Evolutionary conservation across 768 basidiomycete species (phyloP).

Genomic region (Trichaptum fuscoviolaceum): DNA sequence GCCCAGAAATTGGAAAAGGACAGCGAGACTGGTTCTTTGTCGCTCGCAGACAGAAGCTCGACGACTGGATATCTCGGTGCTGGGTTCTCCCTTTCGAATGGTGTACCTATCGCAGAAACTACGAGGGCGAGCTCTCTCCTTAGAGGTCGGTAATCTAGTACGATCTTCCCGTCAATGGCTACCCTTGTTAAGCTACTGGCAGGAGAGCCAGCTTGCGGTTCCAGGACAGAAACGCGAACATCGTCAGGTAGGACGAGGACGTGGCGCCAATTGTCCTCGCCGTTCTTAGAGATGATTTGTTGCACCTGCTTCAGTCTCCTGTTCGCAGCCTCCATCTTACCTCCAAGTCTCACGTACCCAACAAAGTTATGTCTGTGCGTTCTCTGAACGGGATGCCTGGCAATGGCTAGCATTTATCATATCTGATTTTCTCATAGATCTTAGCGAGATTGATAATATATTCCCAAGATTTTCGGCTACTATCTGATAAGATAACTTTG

Average conservation of each 20-base stretch:
- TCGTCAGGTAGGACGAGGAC: slow-evolving; percentile 1
- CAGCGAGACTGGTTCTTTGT: slow-evolving; percentile 4
- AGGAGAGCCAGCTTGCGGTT: neutral
- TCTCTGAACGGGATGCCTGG: too few species aligned
- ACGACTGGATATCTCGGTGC: slow-evolving; percentile 1
- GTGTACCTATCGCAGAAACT: neutral
- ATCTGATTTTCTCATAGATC: neutral
- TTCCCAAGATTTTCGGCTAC: neutral
- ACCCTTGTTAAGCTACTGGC: neutral
- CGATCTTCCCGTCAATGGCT: neutral
- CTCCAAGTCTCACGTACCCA: neutral
- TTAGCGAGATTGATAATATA: neutral
- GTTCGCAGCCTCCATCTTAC: slow-evolving; percentile 2
- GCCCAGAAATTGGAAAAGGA: slow-evolving; percentile 35
- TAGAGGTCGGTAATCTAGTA: neutral
- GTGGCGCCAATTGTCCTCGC: neutral
- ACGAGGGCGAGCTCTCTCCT: neutral
- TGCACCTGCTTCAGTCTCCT: neutral
- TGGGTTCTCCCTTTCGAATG: neutral
- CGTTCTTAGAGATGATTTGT: neutral
- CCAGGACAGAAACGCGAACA: neutral
- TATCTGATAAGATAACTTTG: slow-evolving; percentile 4
- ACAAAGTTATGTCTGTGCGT: too few species aligned
- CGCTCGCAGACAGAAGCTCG: neutral
- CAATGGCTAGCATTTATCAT: too few species aligned